Base-by-base conservation (phyloP, 345 rosid species). In the Tarenaya hassleriana region DNA sequence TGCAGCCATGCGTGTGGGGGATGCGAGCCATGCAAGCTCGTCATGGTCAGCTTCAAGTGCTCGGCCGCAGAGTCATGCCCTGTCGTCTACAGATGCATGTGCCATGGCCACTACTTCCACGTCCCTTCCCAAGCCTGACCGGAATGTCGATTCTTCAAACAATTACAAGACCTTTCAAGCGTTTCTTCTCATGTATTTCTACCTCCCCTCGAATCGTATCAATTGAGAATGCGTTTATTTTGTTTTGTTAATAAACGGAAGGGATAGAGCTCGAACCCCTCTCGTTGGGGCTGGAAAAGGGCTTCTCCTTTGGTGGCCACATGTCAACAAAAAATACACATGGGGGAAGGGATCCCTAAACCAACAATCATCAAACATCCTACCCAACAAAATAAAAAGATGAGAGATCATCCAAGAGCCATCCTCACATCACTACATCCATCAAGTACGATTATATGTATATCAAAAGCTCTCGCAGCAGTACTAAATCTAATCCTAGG, bases 21-120 rank as follows among this genome's bases (percentile, higher is more conserved):
- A n/a, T 91, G 98, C 58, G 60, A 63, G 31, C 98, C 98, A 10
- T 92, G 98, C 76, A 77, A 77, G 76, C 76, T 89, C 57, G 98
- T 92, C 34, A 76, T 88, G 80, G 79, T 88, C 55, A 81, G 84
- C 78, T 88, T 76, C 69, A 77, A 65, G 31, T 92, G 98, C 53
- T 74, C 95, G 1, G 9, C 32, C 34, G 58, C 70, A 0, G 98
- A 92, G 77, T 87, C 98, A 12, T 88, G 98, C 60, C 96, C 96
- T 4, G 70, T 92, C 40, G 82, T 85, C 19, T 88, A 88, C 69
- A 75, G 73, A 60, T 92, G 98, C 76, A 75, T 75, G 79, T 85
- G 96, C 62, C 79, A 75, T 62, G 95, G 97, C 47, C 83, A 76
- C 73, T 85, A 66, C 73, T 81, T 79, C 75, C 97, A 71, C 63